These are phyloP conservation scores for Trichosanthes cucumerina DNA, from an alignment of 306 rosid species.

Conservation along the genomic window DNA sequence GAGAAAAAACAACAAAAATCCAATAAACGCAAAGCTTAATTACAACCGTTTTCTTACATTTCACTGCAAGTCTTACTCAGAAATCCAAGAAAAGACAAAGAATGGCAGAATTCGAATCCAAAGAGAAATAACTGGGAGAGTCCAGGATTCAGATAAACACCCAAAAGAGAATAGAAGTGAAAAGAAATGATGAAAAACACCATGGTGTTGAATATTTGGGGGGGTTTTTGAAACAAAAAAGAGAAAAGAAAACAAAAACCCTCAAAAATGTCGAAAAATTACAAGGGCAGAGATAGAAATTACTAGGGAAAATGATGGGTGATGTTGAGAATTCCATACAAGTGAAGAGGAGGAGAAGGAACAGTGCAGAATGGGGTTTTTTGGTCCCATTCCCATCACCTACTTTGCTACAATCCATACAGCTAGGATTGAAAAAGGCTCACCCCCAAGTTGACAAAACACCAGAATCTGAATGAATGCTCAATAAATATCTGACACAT, in stretches of 20 bases:
- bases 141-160: slow-evolving; percentile 19
- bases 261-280: slow-evolving; percentile 26
- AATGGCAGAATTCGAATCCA: neutral
- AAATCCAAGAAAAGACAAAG: neutral
- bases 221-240: neutral
- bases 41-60: neutral
- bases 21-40: neutral
- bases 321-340: slow-evolving; percentile 42
- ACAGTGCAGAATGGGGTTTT: slow-evolving; percentile 39
- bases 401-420: slow-evolving; percentile 45
- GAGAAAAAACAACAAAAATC: neutral
- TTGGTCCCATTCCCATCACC: slow-evolving; percentile 67
- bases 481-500: slow-evolving; percentile 59
- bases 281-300: slow-evolving; percentile 37
- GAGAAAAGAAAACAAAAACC: slow-evolving; percentile 1
- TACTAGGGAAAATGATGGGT: slow-evolving; percentile 56
- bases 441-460: slow-evolving; percentile 58
- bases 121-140: slow-evolving; percentile 13
- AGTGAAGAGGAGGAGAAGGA: slow-evolving; percentile 11
- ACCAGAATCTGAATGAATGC: slow-evolving; percentile 43
- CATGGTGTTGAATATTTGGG: neutral
- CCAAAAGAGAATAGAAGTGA: neutral
- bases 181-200: neutral
- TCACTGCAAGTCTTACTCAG: slow-evolving; percentile 13
- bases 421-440: slow-evolving; percentile 59